Percentiles rank a stretch among this genome's conserved stretches.
Conservation (phyloP, 2,329 filamentous ascomycete species). For the Cercospora janseana region DNA sequence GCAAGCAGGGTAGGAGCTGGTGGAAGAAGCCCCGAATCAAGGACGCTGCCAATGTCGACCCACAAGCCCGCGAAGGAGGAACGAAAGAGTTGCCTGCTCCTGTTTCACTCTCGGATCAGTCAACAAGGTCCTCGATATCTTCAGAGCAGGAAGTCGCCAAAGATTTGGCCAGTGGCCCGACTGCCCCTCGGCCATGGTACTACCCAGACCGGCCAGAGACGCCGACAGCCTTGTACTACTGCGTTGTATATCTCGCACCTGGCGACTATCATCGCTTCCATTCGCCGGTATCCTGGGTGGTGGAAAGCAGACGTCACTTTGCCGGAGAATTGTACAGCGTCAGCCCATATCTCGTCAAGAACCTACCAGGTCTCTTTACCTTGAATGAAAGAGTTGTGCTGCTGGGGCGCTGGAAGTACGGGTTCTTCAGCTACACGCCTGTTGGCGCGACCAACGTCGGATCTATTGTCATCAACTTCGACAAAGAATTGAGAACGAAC, state of each 20-base stretch:
- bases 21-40: conserved; percentile 35
- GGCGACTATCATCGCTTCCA: conserved; percentile 99
- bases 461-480: conserved; percentile 95
- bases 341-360: conserved; percentile 89
- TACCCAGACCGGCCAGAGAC: conserved; percentile 38
- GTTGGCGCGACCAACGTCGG: conserved; percentile 97
- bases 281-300: conserved; percentile 92
- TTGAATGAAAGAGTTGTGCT: conserved; percentile 94
- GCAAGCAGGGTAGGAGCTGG: conserved; percentile 24
- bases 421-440: conserved; percentile 94
- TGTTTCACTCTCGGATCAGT: conserved; percentile 60
- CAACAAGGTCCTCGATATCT: conserved; percentile 62
- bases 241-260: conserved; percentile 90
- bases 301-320: conserved; percentile 92
- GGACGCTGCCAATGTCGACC: conserved; percentile 21
- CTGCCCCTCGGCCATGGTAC: conserved; percentile 55
- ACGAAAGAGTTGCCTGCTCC: conserved; percentile 37
- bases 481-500: conserved; percentile 89
- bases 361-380: conserved; percentile 89
- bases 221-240: conserved; percentile 79
- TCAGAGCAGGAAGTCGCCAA: conserved; percentile 81
- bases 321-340: conserved; percentile 94
- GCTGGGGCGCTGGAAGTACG: conserved; percentile 90
- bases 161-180: conserved; percentile 69
- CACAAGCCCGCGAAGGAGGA: conserved; percentile 21